Percentiles rank a stretch among this genome's conserved stretches.
These are phyloP conservation scores for Phytophthora foliorum DNA, from an alignment of 352 stramenopile species.

Conservation along the genomic window DNA sequence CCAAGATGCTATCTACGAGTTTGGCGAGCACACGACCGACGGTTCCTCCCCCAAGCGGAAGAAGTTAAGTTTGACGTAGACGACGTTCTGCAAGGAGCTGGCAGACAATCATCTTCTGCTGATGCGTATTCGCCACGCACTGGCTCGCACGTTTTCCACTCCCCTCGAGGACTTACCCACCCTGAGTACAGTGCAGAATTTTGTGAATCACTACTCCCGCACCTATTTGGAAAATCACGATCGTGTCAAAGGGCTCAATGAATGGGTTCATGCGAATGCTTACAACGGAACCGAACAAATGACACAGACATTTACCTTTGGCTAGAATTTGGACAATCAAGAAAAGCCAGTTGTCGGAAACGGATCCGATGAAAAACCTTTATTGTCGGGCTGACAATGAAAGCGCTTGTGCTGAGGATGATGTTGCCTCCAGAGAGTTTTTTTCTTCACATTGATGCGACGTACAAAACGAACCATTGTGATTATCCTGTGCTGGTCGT, in stretches of 20 bases:
- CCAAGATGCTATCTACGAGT: too few relatives aligned
- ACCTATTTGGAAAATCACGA: neutral
- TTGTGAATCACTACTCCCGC: constrained; percentile 7
- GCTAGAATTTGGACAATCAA: neutral
- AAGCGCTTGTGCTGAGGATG: too few relatives aligned
- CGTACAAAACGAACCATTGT: too few relatives aligned
- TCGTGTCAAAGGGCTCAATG: neutral
- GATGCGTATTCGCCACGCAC: neutral
- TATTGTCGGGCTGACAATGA: too few relatives aligned
- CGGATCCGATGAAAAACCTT: too few relatives aligned
- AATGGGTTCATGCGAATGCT: neutral
- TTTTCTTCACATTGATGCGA: too few relatives aligned
- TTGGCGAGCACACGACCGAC: too few relatives aligned
- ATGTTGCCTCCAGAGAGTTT: too few relatives aligned
- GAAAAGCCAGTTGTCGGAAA: constrained; percentile 2
- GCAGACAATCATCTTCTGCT: neutral
- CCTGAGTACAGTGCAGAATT: constrained; percentile 4
- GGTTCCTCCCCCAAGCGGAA: too few relatives aligned
- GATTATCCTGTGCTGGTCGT: too few relatives aligned
- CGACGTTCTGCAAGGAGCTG: constrained; percentile 7
- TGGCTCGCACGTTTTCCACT: neutral
- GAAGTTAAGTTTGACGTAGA: neutral
- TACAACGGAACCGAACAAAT: neutral
- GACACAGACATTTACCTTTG: constrained; percentile 4
- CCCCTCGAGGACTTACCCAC: constrained; percentile 2